Percentiles rank a stretch among this genome's conserved stretches.
Evolutionary conservation across 257 asterid species (phyloP).

Genomic region (Petunia secreta): DNA sequence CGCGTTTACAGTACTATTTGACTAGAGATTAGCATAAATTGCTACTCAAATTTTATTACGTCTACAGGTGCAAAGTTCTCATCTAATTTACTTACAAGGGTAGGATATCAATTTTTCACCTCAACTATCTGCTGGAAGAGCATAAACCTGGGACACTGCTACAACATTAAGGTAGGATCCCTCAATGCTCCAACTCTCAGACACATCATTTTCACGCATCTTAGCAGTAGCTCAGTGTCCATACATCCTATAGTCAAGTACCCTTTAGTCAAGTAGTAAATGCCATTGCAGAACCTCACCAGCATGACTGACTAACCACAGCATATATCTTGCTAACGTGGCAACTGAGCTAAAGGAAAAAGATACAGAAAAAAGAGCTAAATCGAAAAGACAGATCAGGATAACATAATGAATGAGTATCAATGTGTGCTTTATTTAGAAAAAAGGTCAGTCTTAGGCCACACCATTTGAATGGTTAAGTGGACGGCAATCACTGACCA

Average conservation of each 20-base stretch:
- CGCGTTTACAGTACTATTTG: no score
- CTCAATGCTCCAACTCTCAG: not conserved
- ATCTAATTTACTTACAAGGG: not conserved
- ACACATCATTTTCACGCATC: not conserved
- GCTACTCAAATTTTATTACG: not conserved
- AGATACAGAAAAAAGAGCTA: not conserved
- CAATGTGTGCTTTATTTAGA: no score
- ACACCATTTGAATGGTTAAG: no score
- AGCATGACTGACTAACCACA: not conserved
- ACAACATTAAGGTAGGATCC: not conserved
- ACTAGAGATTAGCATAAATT: not conserved
- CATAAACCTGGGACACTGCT: not conserved
- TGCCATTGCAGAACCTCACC: not conserved
- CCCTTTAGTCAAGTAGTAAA: not conserved
- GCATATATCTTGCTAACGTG: not conserved
- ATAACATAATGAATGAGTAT: not conserved
- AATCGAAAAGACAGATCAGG: not conserved
- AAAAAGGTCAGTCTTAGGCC: no score
- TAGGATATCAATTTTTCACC: not conserved
- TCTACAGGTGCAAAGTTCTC: conserved; percentile 5
- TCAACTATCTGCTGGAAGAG: not conserved
- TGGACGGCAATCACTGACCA: no score
- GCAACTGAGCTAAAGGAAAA: not conserved
- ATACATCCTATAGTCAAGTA: not conserved
- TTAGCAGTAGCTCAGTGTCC: not conserved